These are phyloP conservation scores for Coprinopsis cinerea DNA, from an alignment of 768 basidiomycete genomes.

Conservation along the genomic window DNA sequence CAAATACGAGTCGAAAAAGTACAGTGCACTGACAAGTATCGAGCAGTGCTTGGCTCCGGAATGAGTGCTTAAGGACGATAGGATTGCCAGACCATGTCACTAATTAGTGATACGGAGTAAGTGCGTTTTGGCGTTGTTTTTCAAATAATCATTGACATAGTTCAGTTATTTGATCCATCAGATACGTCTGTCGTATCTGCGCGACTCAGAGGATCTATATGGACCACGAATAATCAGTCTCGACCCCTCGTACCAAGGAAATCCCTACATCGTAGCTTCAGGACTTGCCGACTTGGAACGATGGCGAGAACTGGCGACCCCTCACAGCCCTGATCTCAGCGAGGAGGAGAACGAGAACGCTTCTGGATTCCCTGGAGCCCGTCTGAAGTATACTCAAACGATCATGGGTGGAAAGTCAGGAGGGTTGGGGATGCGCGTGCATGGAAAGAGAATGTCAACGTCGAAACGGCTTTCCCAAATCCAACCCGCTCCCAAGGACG, in stretches of 20 bases:
- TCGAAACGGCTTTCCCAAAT: slow-evolving; percentile 45
- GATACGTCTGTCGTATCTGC: slow-evolving; percentile 81
- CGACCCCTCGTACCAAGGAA: slow-evolving; percentile 68
- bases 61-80: neutral
- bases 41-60: too few species aligned
- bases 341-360: slow-evolving; percentile 57
- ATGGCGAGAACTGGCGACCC: slow-evolving; percentile 81
- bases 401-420: slow-evolving; percentile 77
- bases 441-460: slow-evolving; percentile 52
- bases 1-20: too few species aligned
- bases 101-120: slow-evolving; percentile 9
- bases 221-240: slow-evolving; percentile 76
- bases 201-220: slow-evolving; percentile 83
- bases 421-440: slow-evolving; percentile 70
- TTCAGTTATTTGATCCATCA: slow-evolving; percentile 71
- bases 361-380: slow-evolving; percentile 42
- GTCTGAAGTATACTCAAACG: slow-evolving; percentile 81
- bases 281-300: slow-evolving; percentile 71
- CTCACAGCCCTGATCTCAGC: slow-evolving; percentile 65
- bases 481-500: slow-evolving; percentile 14
- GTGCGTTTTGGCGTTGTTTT: neutral
- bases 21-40: too few species aligned
- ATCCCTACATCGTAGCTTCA: slow-evolving; percentile 78
- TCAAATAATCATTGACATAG: slow-evolving; percentile 1
- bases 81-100: neutral